A percentile compares a stretch with the other conserved stretches of the same genome.
Conservation (phyloP, 768 basidiomycete species). For the Fomitopsis pulvina region DNA sequence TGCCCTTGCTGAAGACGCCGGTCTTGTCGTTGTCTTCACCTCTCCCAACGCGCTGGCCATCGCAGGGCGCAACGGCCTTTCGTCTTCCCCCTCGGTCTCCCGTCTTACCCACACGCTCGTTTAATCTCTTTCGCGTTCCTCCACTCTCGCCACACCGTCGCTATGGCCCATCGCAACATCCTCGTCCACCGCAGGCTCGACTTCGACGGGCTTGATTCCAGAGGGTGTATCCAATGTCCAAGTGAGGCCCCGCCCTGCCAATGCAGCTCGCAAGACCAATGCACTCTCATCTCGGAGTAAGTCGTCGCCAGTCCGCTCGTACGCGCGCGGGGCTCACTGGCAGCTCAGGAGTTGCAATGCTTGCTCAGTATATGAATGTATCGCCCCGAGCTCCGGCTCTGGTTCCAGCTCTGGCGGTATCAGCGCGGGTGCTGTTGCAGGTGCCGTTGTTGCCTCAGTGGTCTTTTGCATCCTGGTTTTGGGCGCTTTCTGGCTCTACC, state of each 20-base stretch:
- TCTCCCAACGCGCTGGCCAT: constrained; percentile 26
- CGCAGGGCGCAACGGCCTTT: constrained; percentile 17
- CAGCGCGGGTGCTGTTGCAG: constrained; percentile 68
- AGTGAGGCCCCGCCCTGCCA: constrained; percentile 39
- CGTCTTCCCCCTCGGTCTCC: constrained; percentile 3
- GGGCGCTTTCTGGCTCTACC: constrained; percentile 55
- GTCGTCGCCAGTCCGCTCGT: constrained; percentile 7
- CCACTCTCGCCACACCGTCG: constrained; percentile 9
- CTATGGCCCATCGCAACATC: constrained; percentile 12
- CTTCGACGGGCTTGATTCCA: not conserved
- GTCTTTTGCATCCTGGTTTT: constrained; percentile 50
- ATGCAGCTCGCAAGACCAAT: constrained; percentile 50
- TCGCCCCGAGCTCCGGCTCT: constrained; percentile 22
- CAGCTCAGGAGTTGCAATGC: constrained; percentile 46
- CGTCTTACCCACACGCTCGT: constrained; percentile 20
- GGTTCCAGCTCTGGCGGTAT: constrained; percentile 30
- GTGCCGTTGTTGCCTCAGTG: constrained; percentile 61
- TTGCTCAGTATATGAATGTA: constrained; percentile 51
- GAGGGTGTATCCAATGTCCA: constrained; percentile 43
- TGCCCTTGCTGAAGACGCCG: constrained; percentile 4
- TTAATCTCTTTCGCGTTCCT: constrained; percentile 11
- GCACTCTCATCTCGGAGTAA: constrained; percentile 56
- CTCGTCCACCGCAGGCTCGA: not conserved
- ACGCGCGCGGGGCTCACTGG: not conserved
- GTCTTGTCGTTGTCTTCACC: constrained; percentile 9